Conservation (phyloP, 2,329 filamentous ascomycete genomes). For the Fusarium sublunatum region DNA sequence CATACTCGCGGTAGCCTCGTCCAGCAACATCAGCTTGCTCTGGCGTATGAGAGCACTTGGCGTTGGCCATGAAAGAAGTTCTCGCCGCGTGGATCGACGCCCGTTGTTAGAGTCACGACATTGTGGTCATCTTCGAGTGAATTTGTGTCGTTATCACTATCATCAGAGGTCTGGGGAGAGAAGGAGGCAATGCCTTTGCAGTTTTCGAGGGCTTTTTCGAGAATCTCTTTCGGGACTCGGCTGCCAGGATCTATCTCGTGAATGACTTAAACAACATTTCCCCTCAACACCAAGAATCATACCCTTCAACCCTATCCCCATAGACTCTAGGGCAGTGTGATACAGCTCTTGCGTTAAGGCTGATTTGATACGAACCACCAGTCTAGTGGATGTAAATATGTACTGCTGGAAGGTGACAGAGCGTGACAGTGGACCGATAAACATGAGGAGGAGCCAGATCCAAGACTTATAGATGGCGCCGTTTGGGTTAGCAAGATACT, state of each 20-base stretch:
- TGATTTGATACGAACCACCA: constrained; percentile 66
- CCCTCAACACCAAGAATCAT: too few species aligned
- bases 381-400: constrained; percentile 66
- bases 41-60: constrained; percentile 65
- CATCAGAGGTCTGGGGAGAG: constrained; percentile 54
- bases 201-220: constrained; percentile 70
- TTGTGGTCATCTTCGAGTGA: constrained; percentile 27
- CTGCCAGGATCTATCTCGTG: constrained; percentile 74
- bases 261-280: too few species aligned
- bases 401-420: constrained; percentile 67
- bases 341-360: constrained; percentile 70
- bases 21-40: constrained; percentile 66
- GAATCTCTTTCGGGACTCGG: constrained; percentile 62
- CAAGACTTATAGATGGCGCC: constrained; percentile 59
- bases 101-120: constrained; percentile 55
- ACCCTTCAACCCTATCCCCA: too few species aligned
- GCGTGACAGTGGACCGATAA: constrained; percentile 60
- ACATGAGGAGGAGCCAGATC: constrained; percentile 66
- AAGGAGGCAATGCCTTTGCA: constrained; percentile 70
- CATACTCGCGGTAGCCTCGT: constrained; percentile 70
- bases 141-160: constrained; percentile 42
- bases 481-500: constrained; percentile 61
- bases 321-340: constrained; percentile 64
- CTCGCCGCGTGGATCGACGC: constrained; percentile 64
- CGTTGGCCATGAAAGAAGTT: constrained; percentile 69